Conservation (phyloP, 257 asterid genomes). For the Ocimum tenuiflorum region DNA sequence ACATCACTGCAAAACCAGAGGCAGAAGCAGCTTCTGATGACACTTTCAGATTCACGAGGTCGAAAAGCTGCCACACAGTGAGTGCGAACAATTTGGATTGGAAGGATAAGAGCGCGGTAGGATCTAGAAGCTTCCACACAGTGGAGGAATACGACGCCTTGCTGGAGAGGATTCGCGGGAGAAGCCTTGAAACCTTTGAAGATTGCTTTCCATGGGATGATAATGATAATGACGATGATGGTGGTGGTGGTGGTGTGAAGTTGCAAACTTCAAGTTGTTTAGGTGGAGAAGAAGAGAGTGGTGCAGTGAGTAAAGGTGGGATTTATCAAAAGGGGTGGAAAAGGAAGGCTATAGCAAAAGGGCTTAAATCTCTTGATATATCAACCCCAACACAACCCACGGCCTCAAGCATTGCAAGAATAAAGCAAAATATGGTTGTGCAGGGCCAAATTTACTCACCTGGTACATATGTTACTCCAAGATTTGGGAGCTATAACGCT, state of each 20-base stretch:
- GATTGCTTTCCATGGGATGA: background rate
- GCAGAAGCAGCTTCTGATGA: background rate
- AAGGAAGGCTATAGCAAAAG: conserved; percentile 31
- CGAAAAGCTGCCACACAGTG: conserved; percentile 29
- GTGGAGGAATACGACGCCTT: conserved; percentile 46
- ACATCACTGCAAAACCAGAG: background rate
- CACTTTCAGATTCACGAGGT: conserved; percentile 20
- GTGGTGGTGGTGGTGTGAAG: too few relatives aligned
- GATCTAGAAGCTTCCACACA: conserved; percentile 50
- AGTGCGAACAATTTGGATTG: conserved; percentile 12
- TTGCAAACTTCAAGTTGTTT: background rate
- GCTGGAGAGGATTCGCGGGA: conserved; percentile 32
- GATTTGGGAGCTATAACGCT: conserved; percentile 40
- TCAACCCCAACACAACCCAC: too few relatives aligned
- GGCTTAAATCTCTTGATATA: conserved; percentile 35
- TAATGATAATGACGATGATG: background rate
- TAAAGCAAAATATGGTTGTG: conserved; percentile 18
- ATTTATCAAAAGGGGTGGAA: conserved; percentile 30
- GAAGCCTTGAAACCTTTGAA: background rate
- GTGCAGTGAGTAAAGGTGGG: background rate
- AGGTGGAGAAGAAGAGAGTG: background rate
- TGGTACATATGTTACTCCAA: conserved; percentile 37
- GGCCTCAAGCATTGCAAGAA: conserved; percentile 26
- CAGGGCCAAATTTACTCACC: conserved; percentile 33
- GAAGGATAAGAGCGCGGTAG: conserved; percentile 23